Evolutionary conservation across 2,329 filamentous ascomycete species (phyloP), one percentile per base, ranked within the genome.

Genomic region (Talaromyces sp.): DNA sequence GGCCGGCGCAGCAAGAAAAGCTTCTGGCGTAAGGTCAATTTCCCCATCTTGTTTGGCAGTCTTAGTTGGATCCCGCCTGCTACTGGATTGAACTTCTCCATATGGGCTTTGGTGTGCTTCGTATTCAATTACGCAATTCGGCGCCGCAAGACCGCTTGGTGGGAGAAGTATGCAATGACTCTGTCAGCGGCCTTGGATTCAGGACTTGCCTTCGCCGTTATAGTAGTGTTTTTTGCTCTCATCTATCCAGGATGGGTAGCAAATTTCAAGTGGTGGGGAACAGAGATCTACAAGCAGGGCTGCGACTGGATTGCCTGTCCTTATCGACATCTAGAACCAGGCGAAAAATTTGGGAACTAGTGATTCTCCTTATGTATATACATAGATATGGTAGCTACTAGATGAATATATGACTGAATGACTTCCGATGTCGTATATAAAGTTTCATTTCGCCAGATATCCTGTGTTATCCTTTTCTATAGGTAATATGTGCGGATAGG

Each of bases 161-260:
- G 91, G 91, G 85, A 85, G 43, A 94, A 95, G 73, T 95, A 95
- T 70, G 93, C 89, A 36, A 94, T 95, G 89, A 92, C 90, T 3
- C 77, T 95, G 47, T 90, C 87, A 52, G 90, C 90, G 0, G 91
- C 89, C 1, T 79, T 95, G 50, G 91, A 95, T 68, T 91, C 88
- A 1, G 90, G 90, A 1, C 77, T 95, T 17, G 90, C 91, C 0
- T 89, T 92, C 64, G 89, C 89, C 24, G 86, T 94, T 32, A 86
- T 95, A 9, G 82, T 93, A 3, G 86, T 94, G 22, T 95, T 95
- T 69, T 93, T 96, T 64, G 89, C 86, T 1, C 88, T 95, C 60
- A 82, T 94, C n/a, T 93, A 91, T 67, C 88, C 90, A 0, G 89
- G 89, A 0, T 84, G 81, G 78, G 88, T 87, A 77, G 81, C 84